A percentile compares a stretch with the other conserved stretches of the same genome.
phyloP scores from a whole-genome alignment of 2,329 filamentous ascomycete genomes.

The Ustulina deusta region DNA sequence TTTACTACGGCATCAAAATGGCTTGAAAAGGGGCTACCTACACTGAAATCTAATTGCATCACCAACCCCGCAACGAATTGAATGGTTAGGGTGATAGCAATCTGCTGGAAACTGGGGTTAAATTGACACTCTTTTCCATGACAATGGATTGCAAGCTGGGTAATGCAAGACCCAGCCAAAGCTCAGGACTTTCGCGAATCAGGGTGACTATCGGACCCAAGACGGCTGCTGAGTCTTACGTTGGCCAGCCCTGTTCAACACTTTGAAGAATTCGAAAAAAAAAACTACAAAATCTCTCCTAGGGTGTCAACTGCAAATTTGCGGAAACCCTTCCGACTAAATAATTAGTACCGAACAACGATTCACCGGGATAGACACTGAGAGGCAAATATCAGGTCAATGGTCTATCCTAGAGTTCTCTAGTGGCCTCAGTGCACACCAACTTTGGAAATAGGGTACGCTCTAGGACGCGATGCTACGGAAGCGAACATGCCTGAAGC shows the following conservation, averaged over 20 bases:
- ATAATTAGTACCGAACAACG: background rate
- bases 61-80: slow-evolving; percentile 4
- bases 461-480: background rate
- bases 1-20: background rate
- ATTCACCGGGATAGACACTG: background rate
- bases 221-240: background rate
- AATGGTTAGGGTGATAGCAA: background rate
- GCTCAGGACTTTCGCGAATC: background rate
- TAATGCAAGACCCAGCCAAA: background rate
- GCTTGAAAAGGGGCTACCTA: background rate
- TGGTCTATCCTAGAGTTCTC: background rate
- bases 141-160: background rate
- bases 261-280: background rate
- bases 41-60: slow-evolving; percentile 1
- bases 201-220: background rate
- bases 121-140: background rate
- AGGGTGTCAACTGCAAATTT: background rate
- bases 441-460: background rate
- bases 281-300: background rate
- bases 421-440: background rate
- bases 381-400: background rate
- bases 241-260: background rate
- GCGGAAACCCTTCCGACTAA: background rate
- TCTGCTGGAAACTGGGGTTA: background rate
- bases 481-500: background rate